These are phyloP conservation scores for Aspergillus ochraceoroseus DNA, from an alignment of 2,329 filamentous ascomycete genomes.

Conservation along the genomic window DNA sequence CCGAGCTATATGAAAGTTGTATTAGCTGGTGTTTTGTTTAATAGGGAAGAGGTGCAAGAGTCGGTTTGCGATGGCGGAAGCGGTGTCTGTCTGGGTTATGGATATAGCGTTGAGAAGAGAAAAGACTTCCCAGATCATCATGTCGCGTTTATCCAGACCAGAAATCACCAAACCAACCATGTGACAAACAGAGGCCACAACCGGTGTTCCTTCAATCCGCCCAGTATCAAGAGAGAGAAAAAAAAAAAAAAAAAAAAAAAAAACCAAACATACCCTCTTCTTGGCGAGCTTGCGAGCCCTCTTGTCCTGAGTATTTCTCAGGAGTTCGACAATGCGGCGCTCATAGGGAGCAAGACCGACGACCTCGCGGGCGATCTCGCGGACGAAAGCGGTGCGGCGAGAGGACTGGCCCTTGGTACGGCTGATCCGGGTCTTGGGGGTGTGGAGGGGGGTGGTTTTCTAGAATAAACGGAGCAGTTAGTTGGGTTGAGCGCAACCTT, in stretches of 20 bases:
- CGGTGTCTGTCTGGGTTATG: neutral
- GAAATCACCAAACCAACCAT: no score
- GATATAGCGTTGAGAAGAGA: neutral
- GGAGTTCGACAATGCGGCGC: constrained; percentile 97
- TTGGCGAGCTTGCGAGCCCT: constrained; percentile 97
- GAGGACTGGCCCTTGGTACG: constrained; percentile 91
- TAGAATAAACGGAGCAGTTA: constrained; percentile 49
- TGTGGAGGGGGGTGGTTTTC: constrained; percentile 73
- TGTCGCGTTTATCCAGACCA: no score
- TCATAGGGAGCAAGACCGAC: constrained; percentile 92
- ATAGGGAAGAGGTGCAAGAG: neutral
- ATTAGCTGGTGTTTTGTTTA: constrained; percentile 19
- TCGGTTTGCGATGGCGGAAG: neutral
- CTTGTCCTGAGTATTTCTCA: constrained; percentile 99
- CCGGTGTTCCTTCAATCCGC: no score
- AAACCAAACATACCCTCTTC: constrained; percentile 74
- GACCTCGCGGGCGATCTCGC: constrained; percentile 97
- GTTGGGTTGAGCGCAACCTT: constrained; percentile 24
- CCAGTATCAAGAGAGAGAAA: no score
- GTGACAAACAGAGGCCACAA: no score
- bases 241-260: constrained; percentile 4
- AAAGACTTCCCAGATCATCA: neutral
- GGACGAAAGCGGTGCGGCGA: constrained; percentile 95
- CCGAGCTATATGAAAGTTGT: constrained; percentile 64
- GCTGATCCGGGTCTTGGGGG: constrained; percentile 71